These are phyloP conservation scores for Taiozyma sp. DNA, from an alignment of 1,139 yeast genomes.

Conservation along the genomic window DNA sequence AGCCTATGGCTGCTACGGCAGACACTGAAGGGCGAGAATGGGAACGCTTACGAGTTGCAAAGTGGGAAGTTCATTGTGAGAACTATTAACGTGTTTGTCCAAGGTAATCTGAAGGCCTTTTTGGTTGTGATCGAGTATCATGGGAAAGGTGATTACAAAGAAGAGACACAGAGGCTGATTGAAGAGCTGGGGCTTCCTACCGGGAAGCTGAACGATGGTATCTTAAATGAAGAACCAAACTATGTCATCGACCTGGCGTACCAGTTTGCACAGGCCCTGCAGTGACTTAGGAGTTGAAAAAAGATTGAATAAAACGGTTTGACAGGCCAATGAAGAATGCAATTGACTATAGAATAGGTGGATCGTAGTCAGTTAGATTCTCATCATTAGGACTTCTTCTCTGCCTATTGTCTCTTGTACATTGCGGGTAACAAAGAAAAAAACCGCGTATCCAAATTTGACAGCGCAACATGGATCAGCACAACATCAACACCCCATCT, in stretches of 20 bases:
- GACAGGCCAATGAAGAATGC: not conserved
- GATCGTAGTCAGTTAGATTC: not conserved
- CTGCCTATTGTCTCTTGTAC: not conserved
- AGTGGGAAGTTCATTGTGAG: constrained; percentile 36
- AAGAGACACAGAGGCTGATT: constrained; percentile 17
- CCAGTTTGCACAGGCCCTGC: constrained; percentile 42
- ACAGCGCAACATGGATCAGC: not conserved
- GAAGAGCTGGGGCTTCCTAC: constrained; percentile 10
- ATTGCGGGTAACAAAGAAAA: not conserved
- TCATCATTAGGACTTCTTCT: not conserved
- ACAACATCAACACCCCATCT: not conserved
- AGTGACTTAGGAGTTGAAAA: constrained; percentile 8
- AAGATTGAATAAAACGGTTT: not conserved
- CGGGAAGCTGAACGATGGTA: constrained; percentile 35
- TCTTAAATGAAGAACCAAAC: constrained; percentile 25
- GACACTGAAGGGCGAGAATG: constrained; percentile 74
- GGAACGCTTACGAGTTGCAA: constrained; percentile 45
- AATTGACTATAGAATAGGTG: not conserved
- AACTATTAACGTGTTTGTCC: constrained; percentile 66
- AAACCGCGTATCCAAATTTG: not conserved
- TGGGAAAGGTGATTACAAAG: constrained; percentile 10
- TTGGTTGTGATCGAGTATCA: constrained; percentile 47
- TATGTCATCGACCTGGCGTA: constrained; percentile 37
- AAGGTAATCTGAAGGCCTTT: constrained; percentile 70
- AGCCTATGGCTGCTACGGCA: constrained; percentile 71